A percentile compares a stretch with the other conserved stretches of the same genome.
Conservation (phyloP, 2,329 filamentous ascomycete species). For the Neopestalotiopsis sp. region DNA sequence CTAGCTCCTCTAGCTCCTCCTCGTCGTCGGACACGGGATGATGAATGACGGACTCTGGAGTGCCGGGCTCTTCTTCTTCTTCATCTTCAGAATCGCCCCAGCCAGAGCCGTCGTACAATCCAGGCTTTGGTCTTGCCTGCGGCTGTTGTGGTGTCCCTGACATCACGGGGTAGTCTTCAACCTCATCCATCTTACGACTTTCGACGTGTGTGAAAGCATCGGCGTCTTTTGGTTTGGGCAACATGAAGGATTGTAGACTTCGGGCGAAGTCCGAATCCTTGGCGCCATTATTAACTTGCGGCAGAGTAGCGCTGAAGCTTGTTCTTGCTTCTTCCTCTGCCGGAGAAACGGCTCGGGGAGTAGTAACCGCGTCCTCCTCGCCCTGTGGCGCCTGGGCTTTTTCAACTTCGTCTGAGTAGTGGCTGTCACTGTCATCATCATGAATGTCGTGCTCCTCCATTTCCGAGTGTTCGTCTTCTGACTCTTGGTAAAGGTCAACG, state of each 20-base stretch:
- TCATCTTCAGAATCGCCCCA: conserved; percentile 63
- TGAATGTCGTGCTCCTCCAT: conserved; percentile 41
- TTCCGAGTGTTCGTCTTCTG: conserved; percentile 44
- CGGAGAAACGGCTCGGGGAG: conserved; percentile 55
- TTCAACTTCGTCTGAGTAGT: conserved; percentile 55
- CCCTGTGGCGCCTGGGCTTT: conserved; percentile 31
- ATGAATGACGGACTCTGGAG: conserved; percentile 89
- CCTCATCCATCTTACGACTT: conserved; percentile 42
- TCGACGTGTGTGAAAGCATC: conserved; percentile 39
- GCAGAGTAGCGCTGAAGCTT: conserved; percentile 43
- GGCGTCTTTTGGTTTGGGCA: conserved; percentile 46
- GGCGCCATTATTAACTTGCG: conserved; percentile 40
- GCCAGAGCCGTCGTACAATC: conserved; percentile 33
- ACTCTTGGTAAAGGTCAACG: conserved; percentile 69
- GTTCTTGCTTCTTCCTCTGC: conserved; percentile 35
- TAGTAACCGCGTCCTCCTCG: conserved; percentile 54
- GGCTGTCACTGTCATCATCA: conserved; percentile 58
- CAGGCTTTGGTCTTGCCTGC: conserved; percentile 59
- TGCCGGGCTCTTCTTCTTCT: conserved; percentile 68
- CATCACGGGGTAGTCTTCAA: conserved; percentile 44
- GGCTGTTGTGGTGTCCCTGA: conserved; percentile 55
- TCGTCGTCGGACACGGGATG: conserved; percentile 64
- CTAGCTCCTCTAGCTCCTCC: conserved; percentile 37
- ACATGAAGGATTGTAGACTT: conserved; percentile 53
- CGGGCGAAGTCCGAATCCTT: conserved; percentile 47